Evolutionary conservation across 306 rosid genomes (phyloP), one percentile per base, ranked within the genome.

Genomic region (Medicago arabica): DNA sequence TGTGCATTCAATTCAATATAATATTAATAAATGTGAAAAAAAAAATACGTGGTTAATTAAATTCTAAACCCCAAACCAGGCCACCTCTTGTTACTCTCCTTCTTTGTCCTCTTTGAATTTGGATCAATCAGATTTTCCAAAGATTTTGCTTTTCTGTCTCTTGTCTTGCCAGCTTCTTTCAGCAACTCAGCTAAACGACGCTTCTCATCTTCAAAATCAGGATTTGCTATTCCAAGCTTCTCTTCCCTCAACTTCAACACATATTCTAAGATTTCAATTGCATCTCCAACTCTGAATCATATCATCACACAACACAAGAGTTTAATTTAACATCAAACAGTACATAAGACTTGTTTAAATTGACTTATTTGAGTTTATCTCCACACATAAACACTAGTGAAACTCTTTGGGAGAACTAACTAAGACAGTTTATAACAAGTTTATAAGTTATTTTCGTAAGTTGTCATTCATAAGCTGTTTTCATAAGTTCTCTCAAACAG

Each of bases 131-230:
- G 98, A 76, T 90, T 96, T 86, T 96, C 97, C 72, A 96, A 87
- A 60, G 99, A 96, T 70, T 96, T 96, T 0, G 99, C 96, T 79
- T 96, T 92, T 70, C 90, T 82, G 86, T 96, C 97, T 49, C 98
- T 85, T 46, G 92, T 96, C 85, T 91, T 91, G 5, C 99, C 99
- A 49, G 99, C 97, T 85, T 96, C 99, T 82, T 96, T 96, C 88
- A 96, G 92, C 17, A 93, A 95, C 86, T 91, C 98, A 2, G 89
- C 89, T 19, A 93, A 75, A 72, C 98, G 83, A 16, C 97, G 88
- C 88, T 93, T 93, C 89, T 93, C 97, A 41, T 93, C 97, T 84
- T 89, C 97, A 64, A 93, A 93, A 86, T 93, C 98, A 21, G 98
- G 97, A 83, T 93, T 93, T 13, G 98, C 98, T 43, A 89, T 91